phyloP scores from a whole-genome alignment of 2,329 filamentous ascomycete species.

The Verticillium nubilum region DNA sequence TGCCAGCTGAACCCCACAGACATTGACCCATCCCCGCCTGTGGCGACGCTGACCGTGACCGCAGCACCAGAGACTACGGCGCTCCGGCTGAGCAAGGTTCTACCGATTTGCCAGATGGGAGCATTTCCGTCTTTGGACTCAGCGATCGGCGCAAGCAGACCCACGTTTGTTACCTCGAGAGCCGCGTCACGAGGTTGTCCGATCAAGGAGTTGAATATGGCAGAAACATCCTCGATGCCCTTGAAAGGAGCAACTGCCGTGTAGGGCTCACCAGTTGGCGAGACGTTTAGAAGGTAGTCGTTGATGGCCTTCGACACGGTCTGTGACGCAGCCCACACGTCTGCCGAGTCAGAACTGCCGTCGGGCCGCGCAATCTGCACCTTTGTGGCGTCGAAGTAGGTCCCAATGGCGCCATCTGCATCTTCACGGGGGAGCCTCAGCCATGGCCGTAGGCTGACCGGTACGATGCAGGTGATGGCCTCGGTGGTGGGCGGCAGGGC shows the following conservation, averaged over 20 bases:
- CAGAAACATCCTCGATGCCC: constrained; percentile 30
- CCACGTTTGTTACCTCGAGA: constrained; percentile 41
- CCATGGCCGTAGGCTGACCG: constrained; percentile 13
- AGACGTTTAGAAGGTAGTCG: constrained; percentile 7
- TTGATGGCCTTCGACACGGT: neutral
- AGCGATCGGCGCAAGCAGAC: constrained; percentile 19
- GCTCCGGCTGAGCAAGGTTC: constrained; percentile 39
- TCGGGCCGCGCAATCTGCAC: constrained; percentile 3
- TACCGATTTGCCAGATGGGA: constrained; percentile 20
- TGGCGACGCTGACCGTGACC: constrained; percentile 31
- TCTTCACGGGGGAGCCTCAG: constrained; percentile 4
- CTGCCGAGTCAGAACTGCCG: neutral
- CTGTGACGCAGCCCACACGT: neutral
- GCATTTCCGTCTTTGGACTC: constrained; percentile 8
- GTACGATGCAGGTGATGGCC: constrained; percentile 12
- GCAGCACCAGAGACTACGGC: constrained; percentile 28
- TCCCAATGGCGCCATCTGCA: constrained; percentile 7
- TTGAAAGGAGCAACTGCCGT: constrained; percentile 26
- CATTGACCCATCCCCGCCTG: constrained; percentile 36
- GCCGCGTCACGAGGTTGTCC: constrained; percentile 29
- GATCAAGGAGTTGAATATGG: constrained; percentile 26
- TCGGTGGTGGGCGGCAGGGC: constrained; percentile 8
- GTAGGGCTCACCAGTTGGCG: constrained; percentile 13
- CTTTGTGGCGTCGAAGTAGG: constrained; percentile 10
- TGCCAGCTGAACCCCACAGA: constrained; percentile 34